phyloP scores from a whole-genome alignment of 345 rosid species.

The sweet orange (Citrus sinensis) region DNA sequence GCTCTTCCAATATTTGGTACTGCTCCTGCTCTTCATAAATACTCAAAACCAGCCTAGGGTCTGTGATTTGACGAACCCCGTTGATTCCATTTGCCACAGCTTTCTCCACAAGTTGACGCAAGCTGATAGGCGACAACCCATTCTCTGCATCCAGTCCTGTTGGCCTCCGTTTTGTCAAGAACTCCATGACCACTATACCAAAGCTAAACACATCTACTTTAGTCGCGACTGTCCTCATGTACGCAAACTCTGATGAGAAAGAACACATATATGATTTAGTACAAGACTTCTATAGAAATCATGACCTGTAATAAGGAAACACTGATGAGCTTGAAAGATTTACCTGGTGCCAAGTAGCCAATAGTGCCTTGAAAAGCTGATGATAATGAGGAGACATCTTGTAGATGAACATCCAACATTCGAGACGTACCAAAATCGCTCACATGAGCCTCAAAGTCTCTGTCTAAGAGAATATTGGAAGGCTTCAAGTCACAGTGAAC shows the following conservation, averaged over 20 bases:
- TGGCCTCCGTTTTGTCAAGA: conserved; percentile 69
- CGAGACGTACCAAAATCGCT: conserved; percentile 97
- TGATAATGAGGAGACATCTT: conserved; percentile 38
- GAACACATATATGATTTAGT: background rate
- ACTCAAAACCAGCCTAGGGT: conserved; percentile 28
- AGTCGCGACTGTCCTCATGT: conserved; percentile 70
- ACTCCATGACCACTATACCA: conserved; percentile 69
- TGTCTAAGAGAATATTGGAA: conserved; percentile 70
- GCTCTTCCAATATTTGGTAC: conserved; percentile 24
- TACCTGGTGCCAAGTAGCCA: conserved; percentile 97
- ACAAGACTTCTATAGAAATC: too few relatives aligned
- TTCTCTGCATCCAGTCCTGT: conserved; percentile 51
- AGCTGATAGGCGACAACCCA: conserved; percentile 35
- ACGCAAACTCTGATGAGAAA: conserved; percentile 64
- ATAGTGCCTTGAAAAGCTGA: conserved; percentile 78
- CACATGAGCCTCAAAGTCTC: conserved; percentile 66
- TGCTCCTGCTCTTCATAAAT: conserved; percentile 18
- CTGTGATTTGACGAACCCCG: conserved; percentile 44
- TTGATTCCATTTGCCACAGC: conserved; percentile 36
- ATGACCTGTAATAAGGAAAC: too few relatives aligned
- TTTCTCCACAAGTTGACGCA: conserved; percentile 52
- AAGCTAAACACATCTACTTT: conserved; percentile 86
- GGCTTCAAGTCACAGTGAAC: conserved; percentile 92
- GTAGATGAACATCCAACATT: conserved; percentile 55
- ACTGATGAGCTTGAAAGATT: background rate